These are phyloP conservation scores for Oryza glaberrima DNA, from an alignment of 176 grass and related monocot species.

Conservation along the genomic window DNA sequence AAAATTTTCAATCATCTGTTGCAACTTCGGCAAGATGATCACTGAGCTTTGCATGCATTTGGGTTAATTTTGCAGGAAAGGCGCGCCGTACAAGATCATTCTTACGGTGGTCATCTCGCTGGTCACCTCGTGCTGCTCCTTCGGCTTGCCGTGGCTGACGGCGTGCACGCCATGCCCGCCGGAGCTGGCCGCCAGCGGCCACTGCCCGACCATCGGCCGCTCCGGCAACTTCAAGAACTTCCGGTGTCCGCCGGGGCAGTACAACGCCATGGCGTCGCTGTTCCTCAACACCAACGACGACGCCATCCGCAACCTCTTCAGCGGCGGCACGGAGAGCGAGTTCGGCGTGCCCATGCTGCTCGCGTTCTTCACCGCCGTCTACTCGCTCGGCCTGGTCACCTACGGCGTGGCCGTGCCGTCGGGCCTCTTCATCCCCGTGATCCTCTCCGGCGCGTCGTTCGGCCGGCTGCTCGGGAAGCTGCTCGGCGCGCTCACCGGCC, in stretches of 20 bases:
- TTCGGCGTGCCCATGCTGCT: slow-evolving; percentile 54
- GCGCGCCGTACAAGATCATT: slow-evolving; percentile 64
- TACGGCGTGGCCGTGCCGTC: slow-evolving; percentile 72
- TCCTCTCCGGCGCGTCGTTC: slow-evolving; percentile 54
- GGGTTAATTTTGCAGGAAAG: slow-evolving; percentile 47
- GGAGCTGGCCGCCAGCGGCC: neutral
- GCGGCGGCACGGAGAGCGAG: slow-evolving; percentile 44
- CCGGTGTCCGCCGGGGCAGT: slow-evolving; percentile 56
- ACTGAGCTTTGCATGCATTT: neutral
- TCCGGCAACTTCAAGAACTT: slow-evolving; percentile 79
- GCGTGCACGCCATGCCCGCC: slow-evolving; percentile 53
- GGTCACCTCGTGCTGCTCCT: slow-evolving; percentile 70
- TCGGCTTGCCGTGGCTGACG: slow-evolving; percentile 55
- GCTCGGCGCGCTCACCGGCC: slow-evolving; percentile 30
- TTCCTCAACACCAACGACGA: slow-evolving; percentile 83
- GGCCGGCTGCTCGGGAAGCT: slow-evolving; percentile 52
- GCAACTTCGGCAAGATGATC: neutral
- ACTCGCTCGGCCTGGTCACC: slow-evolving; percentile 53
- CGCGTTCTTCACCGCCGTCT: slow-evolving; percentile 54
- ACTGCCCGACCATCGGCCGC: slow-evolving; percentile 64
- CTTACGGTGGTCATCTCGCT: slow-evolving; percentile 58
- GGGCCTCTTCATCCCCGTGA: slow-evolving; percentile 71
- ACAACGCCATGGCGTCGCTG: slow-evolving; percentile 72
- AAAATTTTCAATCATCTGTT: neutral
- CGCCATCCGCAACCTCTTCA: slow-evolving; percentile 79